These are phyloP conservation scores for Acacia concinna DNA, from an alignment of 331 rosid species.

Conservation along the genomic window DNA sequence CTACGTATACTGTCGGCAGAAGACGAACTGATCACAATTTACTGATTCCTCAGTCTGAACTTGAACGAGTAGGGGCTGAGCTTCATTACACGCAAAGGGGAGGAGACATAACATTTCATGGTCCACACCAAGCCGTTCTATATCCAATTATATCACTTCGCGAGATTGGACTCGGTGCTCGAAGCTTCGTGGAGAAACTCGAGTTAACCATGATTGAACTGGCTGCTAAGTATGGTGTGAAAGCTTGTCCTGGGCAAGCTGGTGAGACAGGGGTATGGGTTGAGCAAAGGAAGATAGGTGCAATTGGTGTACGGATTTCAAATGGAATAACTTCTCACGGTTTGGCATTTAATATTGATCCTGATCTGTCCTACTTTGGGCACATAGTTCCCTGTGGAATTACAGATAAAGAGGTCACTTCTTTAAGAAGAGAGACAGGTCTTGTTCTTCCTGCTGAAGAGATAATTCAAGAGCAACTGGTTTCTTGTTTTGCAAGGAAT, in stretches of 20 bases:
- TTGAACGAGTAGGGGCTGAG: conserved; percentile 52
- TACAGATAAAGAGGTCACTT: conserved; percentile 56
- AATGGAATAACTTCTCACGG: conserved; percentile 64
- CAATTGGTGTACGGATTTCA: conserved; percentile 64
- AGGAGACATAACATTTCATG: conserved; percentile 70
- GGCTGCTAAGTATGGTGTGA: conserved; percentile 65
- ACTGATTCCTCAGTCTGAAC: conserved; percentile 46
- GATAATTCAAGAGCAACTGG: conserved; percentile 47
- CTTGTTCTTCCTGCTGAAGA: conserved; percentile 48
- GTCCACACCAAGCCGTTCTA: conserved; percentile 60
- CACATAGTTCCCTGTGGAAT: conserved; percentile 74
- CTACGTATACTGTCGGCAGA: conserved; percentile 65
- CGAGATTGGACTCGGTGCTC: conserved; percentile 57
- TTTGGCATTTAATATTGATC: conserved; percentile 62
- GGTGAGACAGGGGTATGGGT: conserved; percentile 79
- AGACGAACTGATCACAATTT: conserved; percentile 57
- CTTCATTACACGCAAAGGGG: conserved; percentile 61
- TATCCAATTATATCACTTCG: conserved; percentile 62
- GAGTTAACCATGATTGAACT: conserved; percentile 78
- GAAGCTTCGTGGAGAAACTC: conserved; percentile 67
- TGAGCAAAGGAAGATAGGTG: conserved; percentile 61
- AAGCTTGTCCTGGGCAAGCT: conserved; percentile 61
- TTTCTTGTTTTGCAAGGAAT: conserved; percentile 51
- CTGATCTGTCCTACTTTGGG: conserved; percentile 57
- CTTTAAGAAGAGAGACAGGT: conserved; percentile 54